phyloP scores from a whole-genome alignment of 129 eudicot genomes.

The Chrysanthemum seticuspe region DNA sequence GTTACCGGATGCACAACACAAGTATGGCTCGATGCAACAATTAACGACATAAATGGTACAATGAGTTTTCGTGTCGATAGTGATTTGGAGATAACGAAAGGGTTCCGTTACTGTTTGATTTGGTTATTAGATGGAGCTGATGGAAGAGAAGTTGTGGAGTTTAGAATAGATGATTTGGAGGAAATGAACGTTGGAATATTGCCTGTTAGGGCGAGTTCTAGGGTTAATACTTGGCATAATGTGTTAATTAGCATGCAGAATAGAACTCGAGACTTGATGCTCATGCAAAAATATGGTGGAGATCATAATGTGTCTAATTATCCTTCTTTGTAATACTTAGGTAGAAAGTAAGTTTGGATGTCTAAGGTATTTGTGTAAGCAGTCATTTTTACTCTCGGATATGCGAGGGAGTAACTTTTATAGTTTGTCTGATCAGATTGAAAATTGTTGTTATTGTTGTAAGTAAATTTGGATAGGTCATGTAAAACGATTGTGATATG shows the following conservation, averaged over 20 bases:
- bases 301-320: not conserved
- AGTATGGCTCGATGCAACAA: slow-evolving; percentile 71
- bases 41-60: slow-evolving; percentile 38
- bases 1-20: slow-evolving; percentile 78
- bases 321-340: not conserved
- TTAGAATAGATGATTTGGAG: slow-evolving; percentile 59
- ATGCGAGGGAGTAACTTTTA: too few species aligned
- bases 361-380: too few species aligned
- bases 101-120: slow-evolving; percentile 79
- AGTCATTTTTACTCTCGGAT: too few species aligned
- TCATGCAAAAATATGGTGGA: slow-evolving; percentile 34
- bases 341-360: too few species aligned
- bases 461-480: too few species aligned
- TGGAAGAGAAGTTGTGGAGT: slow-evolving; percentile 53
- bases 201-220: slow-evolving; percentile 63
- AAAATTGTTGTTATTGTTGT: too few species aligned
- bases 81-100: slow-evolving; percentile 90
- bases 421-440: too few species aligned
- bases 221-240: slow-evolving; percentile 90
- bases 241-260: slow-evolving; percentile 76
- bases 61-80: slow-evolving; percentile 68
- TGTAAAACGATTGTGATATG: too few species aligned
- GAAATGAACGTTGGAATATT: slow-evolving; percentile 80
- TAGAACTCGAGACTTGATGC: slow-evolving; percentile 51
- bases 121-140: slow-evolving; percentile 78